Conservation (phyloP, 2,329 filamentous ascomycete species). For the Aspergillus eucalypticola region DNA sequence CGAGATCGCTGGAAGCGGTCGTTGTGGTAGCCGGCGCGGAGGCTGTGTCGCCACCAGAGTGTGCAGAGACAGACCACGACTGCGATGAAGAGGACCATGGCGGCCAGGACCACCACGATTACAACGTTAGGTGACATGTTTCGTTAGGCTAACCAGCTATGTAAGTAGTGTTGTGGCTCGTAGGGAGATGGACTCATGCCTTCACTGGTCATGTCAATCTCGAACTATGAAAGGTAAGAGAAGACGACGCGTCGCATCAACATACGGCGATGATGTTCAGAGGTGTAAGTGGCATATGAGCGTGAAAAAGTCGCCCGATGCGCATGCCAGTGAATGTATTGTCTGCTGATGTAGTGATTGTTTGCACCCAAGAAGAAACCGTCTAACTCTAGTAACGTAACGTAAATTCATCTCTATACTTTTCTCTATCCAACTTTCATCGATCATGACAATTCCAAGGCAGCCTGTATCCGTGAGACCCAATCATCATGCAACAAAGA, state of each 20-base stretch:
- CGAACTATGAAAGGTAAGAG: neutral
- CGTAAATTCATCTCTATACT: conserved; percentile 17
- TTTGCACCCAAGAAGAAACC: neutral
- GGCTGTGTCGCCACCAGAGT: neutral
- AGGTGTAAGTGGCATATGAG: neutral
- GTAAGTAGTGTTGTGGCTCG: neutral
- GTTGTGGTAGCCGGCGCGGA: neutral
- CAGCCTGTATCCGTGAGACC: conserved; percentile 31
- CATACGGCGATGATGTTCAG: neutral
- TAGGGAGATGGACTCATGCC: neutral
- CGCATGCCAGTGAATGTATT: neutral
- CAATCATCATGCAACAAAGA: conserved; percentile 36
- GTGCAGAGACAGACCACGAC: neutral
- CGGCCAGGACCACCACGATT: neutral
- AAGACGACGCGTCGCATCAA: neutral
- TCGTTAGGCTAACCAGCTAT: too few relatives aligned
- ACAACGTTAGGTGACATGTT: neutral
- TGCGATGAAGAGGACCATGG: neutral
- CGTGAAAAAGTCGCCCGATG: neutral
- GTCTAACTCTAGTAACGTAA: neutral
- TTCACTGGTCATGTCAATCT: neutral
- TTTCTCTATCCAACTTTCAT: conserved; percentile 21
- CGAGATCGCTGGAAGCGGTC: neutral
- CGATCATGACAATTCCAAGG: conserved; percentile 19
- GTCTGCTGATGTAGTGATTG: neutral